Base-by-base conservation (phyloP, 352 stramenopile genomes). In the Elongisporangium prolatum region DNA sequence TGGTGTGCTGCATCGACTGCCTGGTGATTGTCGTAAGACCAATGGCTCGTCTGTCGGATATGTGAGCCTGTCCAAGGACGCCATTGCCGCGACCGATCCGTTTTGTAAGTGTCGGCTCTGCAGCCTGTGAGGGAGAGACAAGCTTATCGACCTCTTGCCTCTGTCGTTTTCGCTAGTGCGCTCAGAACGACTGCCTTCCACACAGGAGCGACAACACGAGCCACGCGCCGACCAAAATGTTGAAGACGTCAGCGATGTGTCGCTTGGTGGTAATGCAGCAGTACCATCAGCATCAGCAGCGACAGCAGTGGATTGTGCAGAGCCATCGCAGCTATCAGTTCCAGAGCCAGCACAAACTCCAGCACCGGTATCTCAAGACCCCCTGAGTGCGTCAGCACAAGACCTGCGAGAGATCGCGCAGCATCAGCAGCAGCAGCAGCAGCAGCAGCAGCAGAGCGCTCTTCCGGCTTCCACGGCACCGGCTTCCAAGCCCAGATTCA, bases 1-100 rank as follows among this genome's bases (percentile, higher is more conserved):
- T 54, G 97, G 97, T n/a, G 98, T 97, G 57, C 72, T 99, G 21
- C 97, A 99, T 78, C 78, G 95, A 20, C 80, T 99, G 49, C 97
- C 97, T 21, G 76, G 71, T 8, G 68, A 64, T 2, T 88, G 76
- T 34, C 78, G 77, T 18, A 25, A 55, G 16, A 84, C 80, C 0
- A 73, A 82, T 37, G 86, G 86, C 38, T 75, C 72, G 21, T 95
- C 86, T 1, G 69, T 93, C 22, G 86, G 86, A 1, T 95, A 91
- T 66, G 80, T 93, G 20, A 90, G 78, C 58, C 72, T 95, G 9
- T 72, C 84, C 17, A 72, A 79, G 47, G 72, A 89, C 56, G 80
- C 77, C 18, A 84, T 65, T 44, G 86, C 86, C 18, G 86, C 86
- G 2, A 95, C 86, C 2, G 86, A 95, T 68, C 69, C 68, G 0